phyloP scores from a whole-genome alignment of 345 rosid genomes.

The Carallia brachiata region DNA sequence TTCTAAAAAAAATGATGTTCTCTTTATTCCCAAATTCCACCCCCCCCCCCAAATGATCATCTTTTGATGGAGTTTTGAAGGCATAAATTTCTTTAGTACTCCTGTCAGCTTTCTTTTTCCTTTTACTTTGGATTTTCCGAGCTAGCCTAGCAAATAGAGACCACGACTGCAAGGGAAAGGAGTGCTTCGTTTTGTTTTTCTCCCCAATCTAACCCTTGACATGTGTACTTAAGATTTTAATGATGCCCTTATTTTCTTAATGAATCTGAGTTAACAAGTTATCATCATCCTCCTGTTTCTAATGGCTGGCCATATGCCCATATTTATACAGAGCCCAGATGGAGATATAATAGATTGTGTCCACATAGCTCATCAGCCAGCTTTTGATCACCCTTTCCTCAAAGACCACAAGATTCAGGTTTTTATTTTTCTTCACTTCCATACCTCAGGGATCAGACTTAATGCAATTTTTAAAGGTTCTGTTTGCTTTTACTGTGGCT shows the following conservation, averaged over 20 bases:
- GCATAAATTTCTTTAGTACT: background rate
- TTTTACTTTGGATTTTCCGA: too few relatives aligned
- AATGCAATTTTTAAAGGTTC: background rate
- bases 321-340: constrained; percentile 37
- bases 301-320: too few relatives aligned
- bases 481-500: background rate
- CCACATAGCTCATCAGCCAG: constrained; percentile 73
- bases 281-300: too few relatives aligned
- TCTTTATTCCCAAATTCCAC: background rate
- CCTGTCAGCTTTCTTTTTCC: too few relatives aligned
- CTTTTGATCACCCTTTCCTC: constrained; percentile 89
- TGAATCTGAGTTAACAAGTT: too few relatives aligned
- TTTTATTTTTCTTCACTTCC: background rate
- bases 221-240: too few relatives aligned
- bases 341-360: constrained; percentile 88
- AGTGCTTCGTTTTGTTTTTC: too few relatives aligned
- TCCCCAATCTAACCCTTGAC: too few relatives aligned
- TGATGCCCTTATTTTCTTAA: too few relatives aligned
- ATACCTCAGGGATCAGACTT: background rate
- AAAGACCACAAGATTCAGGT: constrained; percentile 93
- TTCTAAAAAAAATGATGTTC: constrained; percentile 1
- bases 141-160: too few relatives aligned
- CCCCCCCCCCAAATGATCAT: background rate
- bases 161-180: too few relatives aligned
- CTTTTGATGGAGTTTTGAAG: background rate